These are phyloP conservation scores for Beverwykella pulmonaria DNA, from an alignment of 495 filamentous ascomycete genomes.

Conservation along the genomic window DNA sequence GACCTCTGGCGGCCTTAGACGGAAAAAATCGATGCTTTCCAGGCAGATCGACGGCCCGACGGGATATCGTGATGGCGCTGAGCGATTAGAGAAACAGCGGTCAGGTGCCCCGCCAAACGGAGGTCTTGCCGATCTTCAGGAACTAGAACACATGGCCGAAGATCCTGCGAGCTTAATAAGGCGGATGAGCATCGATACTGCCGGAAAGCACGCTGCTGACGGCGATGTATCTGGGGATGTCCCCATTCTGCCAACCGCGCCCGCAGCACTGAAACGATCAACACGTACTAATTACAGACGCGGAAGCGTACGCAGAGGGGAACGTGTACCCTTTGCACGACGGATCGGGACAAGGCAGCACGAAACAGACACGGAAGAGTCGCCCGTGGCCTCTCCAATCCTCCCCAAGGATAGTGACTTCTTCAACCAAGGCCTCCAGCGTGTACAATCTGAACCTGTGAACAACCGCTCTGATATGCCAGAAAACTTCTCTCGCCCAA, in stretches of 20 bases:
- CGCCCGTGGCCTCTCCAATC: constrained; percentile 50
- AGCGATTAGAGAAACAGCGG: constrained; percentile 74
- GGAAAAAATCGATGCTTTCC: constrained; percentile 96
- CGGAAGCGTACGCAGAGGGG: constrained; percentile 80
- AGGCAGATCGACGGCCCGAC: constrained; percentile 79
- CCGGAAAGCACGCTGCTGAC: constrained; percentile 41
- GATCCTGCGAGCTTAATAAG: constrained; percentile 73
- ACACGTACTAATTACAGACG: constrained; percentile 91
- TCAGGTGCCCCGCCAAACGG: constrained; percentile 60
- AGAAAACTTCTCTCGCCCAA: constrained; percentile 43
- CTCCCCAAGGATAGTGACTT: constrained; percentile 43
- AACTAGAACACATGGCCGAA: constrained; percentile 77
- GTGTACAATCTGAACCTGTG: constrained; percentile 78
- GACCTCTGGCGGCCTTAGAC: constrained; percentile 66
- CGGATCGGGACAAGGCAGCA: constrained; percentile 61
- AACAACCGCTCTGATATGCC: constrained; percentile 42
- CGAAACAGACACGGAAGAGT: constrained; percentile 63
- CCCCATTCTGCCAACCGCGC: constrained; percentile 79
- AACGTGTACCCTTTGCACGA: constrained; percentile 75
- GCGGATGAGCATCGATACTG: constrained; percentile 62
- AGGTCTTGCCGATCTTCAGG: constrained; percentile 55
- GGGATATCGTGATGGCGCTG: constrained; percentile 83
- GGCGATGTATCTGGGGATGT: constrained; percentile 65
- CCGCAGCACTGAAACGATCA: constrained; percentile 74
- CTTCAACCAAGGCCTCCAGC: constrained; percentile 58